Conservation (phyloP, 148 eudicot species). For the Diospyros lotus region DNA sequence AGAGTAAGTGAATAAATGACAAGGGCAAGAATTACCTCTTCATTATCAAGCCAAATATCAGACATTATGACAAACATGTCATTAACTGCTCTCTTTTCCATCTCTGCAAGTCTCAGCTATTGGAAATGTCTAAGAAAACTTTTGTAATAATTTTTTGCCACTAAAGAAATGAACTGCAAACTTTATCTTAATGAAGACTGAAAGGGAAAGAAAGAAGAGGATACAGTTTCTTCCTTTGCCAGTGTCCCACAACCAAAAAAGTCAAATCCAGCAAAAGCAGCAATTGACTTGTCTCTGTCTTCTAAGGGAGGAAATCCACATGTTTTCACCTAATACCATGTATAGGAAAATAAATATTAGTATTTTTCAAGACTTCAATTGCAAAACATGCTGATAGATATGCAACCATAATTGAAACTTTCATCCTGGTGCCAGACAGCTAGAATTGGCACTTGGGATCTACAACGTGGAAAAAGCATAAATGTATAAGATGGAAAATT, state of each 20-base stretch:
- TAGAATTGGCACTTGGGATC: neutral
- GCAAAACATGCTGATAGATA: neutral
- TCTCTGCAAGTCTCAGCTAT: conserved; percentile 68
- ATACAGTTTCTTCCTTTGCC: conserved; percentile 81
- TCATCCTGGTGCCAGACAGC: neutral
- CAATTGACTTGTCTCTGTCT: conserved; percentile 67
- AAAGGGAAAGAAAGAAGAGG: conserved; percentile 11
- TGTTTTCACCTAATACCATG: conserved; percentile 69
- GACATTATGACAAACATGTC: conserved; percentile 94
- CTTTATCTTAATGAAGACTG: neutral
- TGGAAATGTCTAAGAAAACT: conserved; percentile 25
- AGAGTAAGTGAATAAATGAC: neutral
- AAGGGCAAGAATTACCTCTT: conserved; percentile 42
- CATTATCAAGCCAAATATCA: conserved; percentile 85
- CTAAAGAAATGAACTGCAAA: neutral
- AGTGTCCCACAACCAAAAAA: conserved; percentile 78
- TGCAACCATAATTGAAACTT: neutral
- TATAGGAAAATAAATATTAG: neutral
- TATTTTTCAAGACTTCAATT: conserved; percentile 4
- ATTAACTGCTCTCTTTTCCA: conserved; percentile 73
- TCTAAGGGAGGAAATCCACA: conserved; percentile 99
- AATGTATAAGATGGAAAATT: neutral
- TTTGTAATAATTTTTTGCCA: neutral
- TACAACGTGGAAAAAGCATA: neutral
- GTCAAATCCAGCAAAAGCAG: conserved; percentile 69